Conservation (phyloP, 352 stramenopile genomes). For the Phytophthora melonis region DNA sequence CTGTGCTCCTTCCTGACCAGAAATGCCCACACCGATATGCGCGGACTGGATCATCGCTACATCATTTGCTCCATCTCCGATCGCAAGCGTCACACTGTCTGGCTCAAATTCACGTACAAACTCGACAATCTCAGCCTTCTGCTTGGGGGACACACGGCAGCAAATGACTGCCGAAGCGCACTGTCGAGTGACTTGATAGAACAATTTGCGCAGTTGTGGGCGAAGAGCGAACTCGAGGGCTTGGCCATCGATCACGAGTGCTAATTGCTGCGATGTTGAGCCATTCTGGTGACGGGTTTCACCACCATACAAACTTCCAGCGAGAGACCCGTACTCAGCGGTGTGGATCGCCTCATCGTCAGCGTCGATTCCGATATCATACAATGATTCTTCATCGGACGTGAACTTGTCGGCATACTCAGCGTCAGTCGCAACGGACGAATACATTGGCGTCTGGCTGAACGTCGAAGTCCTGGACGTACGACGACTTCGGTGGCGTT, state of each 20-base stretch:
- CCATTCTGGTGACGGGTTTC: constrained; percentile 6
- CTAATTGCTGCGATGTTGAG: constrained; percentile 34
- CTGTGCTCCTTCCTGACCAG: constrained; percentile 92
- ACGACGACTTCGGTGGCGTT: constrained; percentile 15
- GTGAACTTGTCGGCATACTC: constrained; percentile 25
- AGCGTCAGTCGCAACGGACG: constrained; percentile 40
- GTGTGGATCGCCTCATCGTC: constrained; percentile 25
- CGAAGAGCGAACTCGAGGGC: constrained; percentile 83
- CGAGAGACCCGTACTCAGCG: constrained; percentile 40
- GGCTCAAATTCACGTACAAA: constrained; percentile 78
- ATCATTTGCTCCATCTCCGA: constrained; percentile 97
- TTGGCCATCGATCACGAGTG: constrained; percentile 94
- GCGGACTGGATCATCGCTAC: constrained; percentile 96
- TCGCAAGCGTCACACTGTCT: constrained; percentile 88
- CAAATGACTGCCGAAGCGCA: constrained; percentile 86
- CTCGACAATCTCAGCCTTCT: constrained; percentile 88
- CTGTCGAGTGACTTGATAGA: constrained; percentile 76
- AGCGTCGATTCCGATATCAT: constrained; percentile 27
- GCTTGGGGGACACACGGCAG: constrained; percentile 89
- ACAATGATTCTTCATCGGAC: constrained; percentile 31
- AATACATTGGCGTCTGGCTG: constrained; percentile 34
- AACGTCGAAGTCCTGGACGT: constrained; percentile 23
- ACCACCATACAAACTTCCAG: constrained; percentile 16
- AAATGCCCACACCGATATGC: constrained; percentile 94
- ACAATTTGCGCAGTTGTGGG: constrained; percentile 55